A percentile compares a stretch with the other conserved stretches of the same genome.
phyloP scores from a whole-genome alignment of 176 grass and related monocot species.

The Stipa capillata region DNA sequence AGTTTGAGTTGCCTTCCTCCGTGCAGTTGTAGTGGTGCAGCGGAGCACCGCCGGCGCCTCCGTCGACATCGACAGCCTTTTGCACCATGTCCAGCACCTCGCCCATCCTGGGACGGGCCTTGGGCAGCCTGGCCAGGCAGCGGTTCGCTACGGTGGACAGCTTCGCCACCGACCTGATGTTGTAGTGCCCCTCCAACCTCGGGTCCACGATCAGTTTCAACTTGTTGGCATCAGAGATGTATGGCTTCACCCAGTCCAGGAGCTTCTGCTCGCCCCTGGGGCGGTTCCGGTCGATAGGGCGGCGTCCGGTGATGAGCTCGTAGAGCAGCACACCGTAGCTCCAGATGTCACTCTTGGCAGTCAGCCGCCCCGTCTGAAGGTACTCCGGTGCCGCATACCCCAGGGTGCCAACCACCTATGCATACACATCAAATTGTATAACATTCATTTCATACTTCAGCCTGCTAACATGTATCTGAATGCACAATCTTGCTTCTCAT shows the following conservation, averaged over 20 bases:
- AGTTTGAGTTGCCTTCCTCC: background rate
- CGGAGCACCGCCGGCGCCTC: background rate
- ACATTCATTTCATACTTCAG: background rate
- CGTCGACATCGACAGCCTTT: conserved; percentile 20
- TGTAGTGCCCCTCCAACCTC: conserved; percentile 27
- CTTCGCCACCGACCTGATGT: conserved; percentile 17
- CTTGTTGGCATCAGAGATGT: conserved; percentile 29
- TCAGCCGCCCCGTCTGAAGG: conserved; percentile 46
- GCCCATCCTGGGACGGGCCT: conserved; percentile 54
- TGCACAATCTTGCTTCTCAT: background rate
- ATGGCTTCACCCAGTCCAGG: conserved; percentile 56
- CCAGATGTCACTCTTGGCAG: conserved; percentile 55
- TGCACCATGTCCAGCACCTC: conserved; percentile 44
- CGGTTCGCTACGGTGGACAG: conserved; percentile 48
- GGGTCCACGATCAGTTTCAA: conserved; percentile 43
- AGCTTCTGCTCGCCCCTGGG: conserved; percentile 57
- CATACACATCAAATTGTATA: background rate
- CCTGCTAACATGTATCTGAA: background rate
- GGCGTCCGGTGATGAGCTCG: conserved; percentile 52
- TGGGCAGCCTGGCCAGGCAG: conserved; percentile 30
- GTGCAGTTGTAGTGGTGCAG: background rate
- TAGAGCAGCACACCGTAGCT: conserved; percentile 62
- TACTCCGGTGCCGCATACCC: conserved; percentile 66
- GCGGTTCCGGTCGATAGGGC: conserved; percentile 39
- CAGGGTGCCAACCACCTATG: conserved; percentile 51